Evolutionary conservation across 75 land plant genomes (phyloP), one percentile per base, ranked within the genome.

Genomic region (Pseudotsuga menziesii): DNA sequence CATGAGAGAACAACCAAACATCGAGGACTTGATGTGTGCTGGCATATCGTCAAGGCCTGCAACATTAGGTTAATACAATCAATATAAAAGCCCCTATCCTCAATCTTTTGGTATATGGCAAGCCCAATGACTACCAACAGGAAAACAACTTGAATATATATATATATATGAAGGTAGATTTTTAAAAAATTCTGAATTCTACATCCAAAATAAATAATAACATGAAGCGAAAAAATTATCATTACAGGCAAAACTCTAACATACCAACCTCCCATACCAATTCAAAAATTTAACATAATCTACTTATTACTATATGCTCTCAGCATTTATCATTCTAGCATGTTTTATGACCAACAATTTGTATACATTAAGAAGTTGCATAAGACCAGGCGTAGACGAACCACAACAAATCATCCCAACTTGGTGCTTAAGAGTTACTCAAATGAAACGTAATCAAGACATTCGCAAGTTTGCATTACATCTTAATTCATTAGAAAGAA

Each of bases 41-140:
- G 99, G 99, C 99, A 97, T 97, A 75, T 97, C 99, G 88, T 97
- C 99, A 72, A 91, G 89, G 32, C 99, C 99, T 97, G 91, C 76
- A 86, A 70, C 23, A 80, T 55, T 48, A 48, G 23, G 66, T 27
- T 35, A 9, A 39, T 22, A 25, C 20, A 39, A 78, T 55, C 36
- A 44, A 73, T 52, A 73, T 19, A 59, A 32, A 8, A 71, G 17
- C n/a, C 57, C 41, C 12, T 69, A 27, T 62, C 26, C 0, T 22
- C 5, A 1, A 23, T 62, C 66, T 62, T 62, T 62, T 62, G 27
- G 26, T 29, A 26, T 19, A 27, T 64, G 32, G 32, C 3, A 61
- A 61, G 64, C 64, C 25, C 26, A 23, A 23, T 26, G 15, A n/a
- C 64, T 26, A 14, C 25, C 64, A 61, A 26, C 22, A 25, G 12